Evolutionary conservation across 192 early-diverging fungal species (phyloP), one percentile per base, ranked within the genome.

Genomic region (Lobosporangium transversale): DNA sequence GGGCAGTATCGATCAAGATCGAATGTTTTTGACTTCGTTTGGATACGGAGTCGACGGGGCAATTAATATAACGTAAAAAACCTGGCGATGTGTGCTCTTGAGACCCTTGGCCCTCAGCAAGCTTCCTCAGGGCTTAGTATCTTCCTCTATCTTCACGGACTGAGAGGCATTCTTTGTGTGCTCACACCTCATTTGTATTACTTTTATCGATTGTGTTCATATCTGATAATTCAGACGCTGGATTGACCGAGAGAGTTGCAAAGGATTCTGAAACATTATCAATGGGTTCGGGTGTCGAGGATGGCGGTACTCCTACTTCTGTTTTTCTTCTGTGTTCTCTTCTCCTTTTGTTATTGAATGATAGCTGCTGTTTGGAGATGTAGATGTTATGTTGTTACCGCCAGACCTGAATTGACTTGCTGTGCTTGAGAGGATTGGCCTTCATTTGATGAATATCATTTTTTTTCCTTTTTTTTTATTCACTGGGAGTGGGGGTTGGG

Each of bases 71-170:
- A 75, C 51, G 42, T 66, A 75, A 44, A 75, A 75, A 5, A 62
- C 71, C 9, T 62, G 63, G 33, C 71, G 71, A 27, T 75, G 71
- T 10, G 71, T 75, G 36, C 71, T 75, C 48, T 75, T 75, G n/a
- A 75, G 27, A 3, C 71, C 71, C 14, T 54, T 51, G 33, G 62
- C 62, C 24, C 35, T 12, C 43, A 75, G 23, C 33, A 45, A 40
- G 18, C 62, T 63, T 33, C 66, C 71, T 37, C 66, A 62, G 2
- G 62, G 58, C 21, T 52, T 61, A 14, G 66, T 62, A 5, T 75
- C 71, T 50, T 75, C 70, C 44, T 66, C 37, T 40, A 14, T 10
- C 37, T 40, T 40, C 8, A 14, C 37, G 7, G n/a, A n/a, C n/a
- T n/a, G n/a, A n/a, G n/a, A n/a, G n/a, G n/a, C n/a, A n/a, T n/a